Base-by-base conservation (phyloP, 306 rosid species). In the Fagus crenata region DNA sequence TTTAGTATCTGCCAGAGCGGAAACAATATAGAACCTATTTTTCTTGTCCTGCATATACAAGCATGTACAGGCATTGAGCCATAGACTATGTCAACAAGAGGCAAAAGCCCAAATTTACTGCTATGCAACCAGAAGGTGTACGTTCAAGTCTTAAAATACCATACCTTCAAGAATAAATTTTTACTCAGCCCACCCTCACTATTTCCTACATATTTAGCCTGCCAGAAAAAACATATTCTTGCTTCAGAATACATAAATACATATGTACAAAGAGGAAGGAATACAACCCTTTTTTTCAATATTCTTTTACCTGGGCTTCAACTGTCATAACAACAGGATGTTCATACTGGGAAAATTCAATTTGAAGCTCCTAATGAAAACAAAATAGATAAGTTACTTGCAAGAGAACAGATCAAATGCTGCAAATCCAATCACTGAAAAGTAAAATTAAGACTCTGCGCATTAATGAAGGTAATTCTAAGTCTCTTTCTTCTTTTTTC, bases 321-420 rank as follows among this genome's bases (percentile, higher is more conserved):
- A 92, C 99, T 2, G 98, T 93, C 86, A 96, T 75, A 77, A 89
- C 97, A 80, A 82, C 86, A 8, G 98, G 99, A 86, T 92, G 99
- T 61, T 92, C 96, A 72, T 91, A 85, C 85, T 83, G 84, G 63
- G 93, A 77, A 79, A 89, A 89, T 49, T 86, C 85, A 78, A 96
- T 87, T 78, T 84, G 89, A 78, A 89, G 98, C 73, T 92, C 97
- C 98, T 92, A 79, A 59, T 13, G 64, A 65, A 75, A 72, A 17
- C 31, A 75, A 82, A 56, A 14, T 43, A 6, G 12, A 75, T 5
- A 63, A 63, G 69, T 87, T 60, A 79, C 68, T 65, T 70, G 41
- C 28, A 69, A n/a, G 31, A 72, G 53, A 53, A 37, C 15, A 32
- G 64, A 36, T 18, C 65, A 39, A n/a, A 33, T 2, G 65, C 31